Conservation (phyloP, 2,329 filamentous ascomycete species). For the Beauveria scarabaeidicola region DNA sequence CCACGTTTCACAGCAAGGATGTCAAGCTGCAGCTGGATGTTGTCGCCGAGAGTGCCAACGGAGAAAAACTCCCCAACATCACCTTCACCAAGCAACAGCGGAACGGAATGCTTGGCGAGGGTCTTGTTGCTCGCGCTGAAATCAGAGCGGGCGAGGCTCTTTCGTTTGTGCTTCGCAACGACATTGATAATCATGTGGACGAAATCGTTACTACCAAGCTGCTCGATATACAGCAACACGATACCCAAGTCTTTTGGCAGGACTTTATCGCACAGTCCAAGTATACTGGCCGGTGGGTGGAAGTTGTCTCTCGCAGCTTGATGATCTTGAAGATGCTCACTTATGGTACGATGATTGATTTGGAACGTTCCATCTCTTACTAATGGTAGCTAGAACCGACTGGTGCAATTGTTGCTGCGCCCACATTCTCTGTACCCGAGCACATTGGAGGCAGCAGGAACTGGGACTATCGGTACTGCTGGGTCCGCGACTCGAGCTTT, state of each 20-base stretch:
- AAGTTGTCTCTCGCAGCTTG: conserved; percentile 61
- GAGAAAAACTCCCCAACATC: conserved; percentile 38
- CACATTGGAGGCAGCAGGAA: conserved; percentile 59
- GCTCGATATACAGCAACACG: conserved; percentile 55
- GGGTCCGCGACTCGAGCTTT: conserved; percentile 71
- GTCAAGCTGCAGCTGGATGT: conserved; percentile 59
- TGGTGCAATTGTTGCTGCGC: conserved; percentile 66
- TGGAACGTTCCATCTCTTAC: background rate
- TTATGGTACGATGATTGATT: conserved; percentile 32
- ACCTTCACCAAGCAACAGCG: conserved; percentile 45
- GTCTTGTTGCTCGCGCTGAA: conserved; percentile 51
- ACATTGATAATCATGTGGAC: conserved; percentile 49
- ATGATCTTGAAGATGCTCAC: conserved; percentile 70
- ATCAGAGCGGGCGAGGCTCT: conserved; percentile 59
- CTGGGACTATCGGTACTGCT: conserved; percentile 69
- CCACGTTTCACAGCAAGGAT: conserved; percentile 52
- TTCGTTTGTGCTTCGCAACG: conserved; percentile 60
- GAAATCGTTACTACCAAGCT: conserved; percentile 48
- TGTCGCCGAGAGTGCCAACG: conserved; percentile 49
- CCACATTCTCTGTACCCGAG: conserved; percentile 70
- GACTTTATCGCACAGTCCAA: conserved; percentile 63
- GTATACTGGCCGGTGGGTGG: conserved; percentile 64
- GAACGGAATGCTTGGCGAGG: conserved; percentile 48
- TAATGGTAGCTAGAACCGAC: conserved; percentile 50
- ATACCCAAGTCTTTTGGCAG: conserved; percentile 64